Base-by-base conservation (phyloP, 2,329 filamentous ascomycete genomes). In the Zymoseptoria brevis region DNA sequence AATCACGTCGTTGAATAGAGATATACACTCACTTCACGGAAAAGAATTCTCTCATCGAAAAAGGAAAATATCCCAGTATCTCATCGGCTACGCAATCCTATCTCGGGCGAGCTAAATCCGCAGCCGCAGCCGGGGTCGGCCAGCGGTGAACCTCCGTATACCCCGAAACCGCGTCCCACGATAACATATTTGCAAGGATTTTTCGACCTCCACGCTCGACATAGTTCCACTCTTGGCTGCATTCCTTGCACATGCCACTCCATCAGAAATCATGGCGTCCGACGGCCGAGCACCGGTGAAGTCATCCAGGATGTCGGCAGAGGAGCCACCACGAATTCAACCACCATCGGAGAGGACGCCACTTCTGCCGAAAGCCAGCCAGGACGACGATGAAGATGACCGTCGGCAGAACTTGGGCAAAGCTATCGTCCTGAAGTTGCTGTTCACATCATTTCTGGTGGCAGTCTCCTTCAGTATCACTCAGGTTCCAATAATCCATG, bases 401-500 rank as follows among this genome's bases (percentile, higher is more conserved):
- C 35, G 13, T n/a, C 54, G 41, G 21, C 50, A 54, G 41, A 64
- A 59, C 63, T 68, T 66, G 69, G 60, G 63, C 13, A 66, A 62
- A 52, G 66, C 63, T 22, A 67, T 70, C 6, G 62, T 75, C 7
- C 66, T 81, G 60, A 77, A 79, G 11, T 77, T 83, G 50, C 72
- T 87, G 41, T 67, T 87, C 50, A 81, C 81, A 58, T 82, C 81
- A 6, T 86, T 86, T 66, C 72, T 87, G 16, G 81, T 86, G 57
- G 84, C 77, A 4, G 65, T 80, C 35, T 77, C 77, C 5, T 80
- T 81, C 66, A 72, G 75, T 19, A 76, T 80, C 19, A 81, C 79
- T 0, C 78, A 80, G 67, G 78, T 80, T 4, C 78, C 78, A 50
- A 69, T 81, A 5, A 71, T 87, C 52, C 87, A 87, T 71, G 84